Conservation (phyloP, 148 eudicot genomes). For the Silene latifolia region DNA sequence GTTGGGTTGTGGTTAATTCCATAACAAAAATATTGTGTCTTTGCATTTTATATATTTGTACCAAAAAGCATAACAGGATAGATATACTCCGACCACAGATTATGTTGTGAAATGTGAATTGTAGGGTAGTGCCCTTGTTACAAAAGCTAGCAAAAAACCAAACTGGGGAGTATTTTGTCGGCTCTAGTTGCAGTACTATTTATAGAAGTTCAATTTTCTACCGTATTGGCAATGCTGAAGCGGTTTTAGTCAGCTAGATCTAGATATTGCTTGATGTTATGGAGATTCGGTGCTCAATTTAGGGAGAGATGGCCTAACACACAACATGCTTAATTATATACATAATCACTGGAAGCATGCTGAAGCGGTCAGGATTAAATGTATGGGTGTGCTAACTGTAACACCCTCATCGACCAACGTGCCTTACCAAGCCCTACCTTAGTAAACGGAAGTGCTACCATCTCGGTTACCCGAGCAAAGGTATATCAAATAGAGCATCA, state of each 20-base stretch:
- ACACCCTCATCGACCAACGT: too few species aligned
- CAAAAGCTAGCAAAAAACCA: background rate
- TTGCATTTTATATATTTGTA: too few species aligned
- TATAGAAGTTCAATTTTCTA: background rate
- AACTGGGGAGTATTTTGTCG: background rate
- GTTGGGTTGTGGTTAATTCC: too few species aligned
- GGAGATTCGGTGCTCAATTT: conserved; percentile 15
- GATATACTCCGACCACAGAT: background rate
- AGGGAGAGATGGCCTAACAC: conserved; percentile 96
- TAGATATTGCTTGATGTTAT: background rate
- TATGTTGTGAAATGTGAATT: too few species aligned
- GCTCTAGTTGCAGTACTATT: background rate
- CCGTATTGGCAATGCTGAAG: background rate
- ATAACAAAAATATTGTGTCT: too few species aligned
- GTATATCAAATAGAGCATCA: too few species aligned
- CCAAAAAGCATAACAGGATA: too few species aligned
- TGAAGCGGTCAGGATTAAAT: conserved; percentile 86
- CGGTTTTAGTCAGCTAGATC: background rate
- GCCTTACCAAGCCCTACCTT: too few species aligned
- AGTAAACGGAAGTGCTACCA: too few species aligned
- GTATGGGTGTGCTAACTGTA: conserved; percentile 98
- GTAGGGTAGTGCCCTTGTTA: background rate
- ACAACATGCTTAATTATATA: conserved; percentile 86
- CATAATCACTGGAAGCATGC: conserved; percentile 87
- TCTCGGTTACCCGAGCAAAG: too few species aligned